Evolutionary conservation across 192 early-diverging fungal genomes (phyloP), one percentile per base, ranked within the genome.

Genomic region (Backusella liffmaniae): DNA sequence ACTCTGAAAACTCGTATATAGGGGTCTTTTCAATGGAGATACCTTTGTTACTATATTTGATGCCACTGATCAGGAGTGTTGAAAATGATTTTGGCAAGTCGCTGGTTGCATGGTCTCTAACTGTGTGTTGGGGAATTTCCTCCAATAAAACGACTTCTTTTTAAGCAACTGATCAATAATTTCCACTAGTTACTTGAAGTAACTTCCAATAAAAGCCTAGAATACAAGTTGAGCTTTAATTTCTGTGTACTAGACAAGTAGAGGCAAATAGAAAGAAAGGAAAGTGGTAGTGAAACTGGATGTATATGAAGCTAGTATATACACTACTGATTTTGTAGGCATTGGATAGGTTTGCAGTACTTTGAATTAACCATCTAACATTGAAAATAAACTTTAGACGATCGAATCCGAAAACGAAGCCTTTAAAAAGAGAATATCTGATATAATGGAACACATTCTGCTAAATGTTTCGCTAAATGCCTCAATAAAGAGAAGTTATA

Each of bases 281-380:
- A 77, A 70, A 32, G 75, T 67, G 4, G 67, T 59, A 0, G 53
- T 81, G 1, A 75, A 32, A 16, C 34, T 81, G 46, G 80, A 81
- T 56, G 75, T 72, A n/a, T 56, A 41, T 44, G 69, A 65, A 39
- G 80, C 80, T 26, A 62, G n/a, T 34, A 69, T 81, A 4, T 70
- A 81, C 68, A 77, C 76, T 42, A 30, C 75, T 41, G 74, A 77
- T 49, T 77, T 70, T 46, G 80, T 81, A 73, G 75, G 80, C 70
- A 29, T 23, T 56, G 3, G 7, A 21, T 18, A 18, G 36, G 13
- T 1, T 1, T 37, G 9, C 69, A 13, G 3, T 7, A 42, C 21
- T 44, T 7, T 18, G 15, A 21, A 5, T 67, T 16, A 12, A 36
- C 10, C 5, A 41, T 30, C 12, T 23, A 49, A 56, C 12, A 26